These are phyloP conservation scores for Panicum miliaceum DNA, from an alignment of 176 grass and related monocot species.

Conservation along the genomic window DNA sequence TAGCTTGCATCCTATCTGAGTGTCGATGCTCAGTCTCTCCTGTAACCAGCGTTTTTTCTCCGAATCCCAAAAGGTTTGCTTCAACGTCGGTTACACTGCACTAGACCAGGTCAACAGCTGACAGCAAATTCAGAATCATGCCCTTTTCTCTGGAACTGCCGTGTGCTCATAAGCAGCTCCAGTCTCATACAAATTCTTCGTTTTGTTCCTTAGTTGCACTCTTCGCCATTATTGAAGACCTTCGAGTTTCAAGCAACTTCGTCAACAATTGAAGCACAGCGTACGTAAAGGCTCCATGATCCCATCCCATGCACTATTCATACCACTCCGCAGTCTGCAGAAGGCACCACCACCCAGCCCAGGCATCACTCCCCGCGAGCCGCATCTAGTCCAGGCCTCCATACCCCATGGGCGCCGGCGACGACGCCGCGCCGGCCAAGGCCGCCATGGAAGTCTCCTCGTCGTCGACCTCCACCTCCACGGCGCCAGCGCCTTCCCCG, in stretches of 20 bases:
- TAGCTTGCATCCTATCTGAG: too few species aligned
- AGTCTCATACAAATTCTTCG: too few species aligned
- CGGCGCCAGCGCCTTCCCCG: not conserved
- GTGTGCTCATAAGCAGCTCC: not conserved
- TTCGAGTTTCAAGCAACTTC: not conserved
- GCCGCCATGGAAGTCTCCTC: slow-evolving; percentile 36
- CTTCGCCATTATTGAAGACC: not conserved
- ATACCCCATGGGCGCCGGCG: slow-evolving; percentile 34
- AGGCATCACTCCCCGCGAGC: not conserved
- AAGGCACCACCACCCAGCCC: not conserved
- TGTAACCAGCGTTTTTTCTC: not conserved
- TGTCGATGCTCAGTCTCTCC: not conserved
- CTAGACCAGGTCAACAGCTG: too few species aligned
- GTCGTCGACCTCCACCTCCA: not conserved
- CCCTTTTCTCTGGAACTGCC: not conserved
- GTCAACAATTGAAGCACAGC: not conserved
- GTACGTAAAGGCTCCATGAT: slow-evolving; percentile 1
- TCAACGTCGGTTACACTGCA: not conserved
- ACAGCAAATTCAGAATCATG: not conserved
- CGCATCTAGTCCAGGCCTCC: not conserved
- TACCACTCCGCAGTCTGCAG: too few species aligned
- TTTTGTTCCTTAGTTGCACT: too few species aligned
- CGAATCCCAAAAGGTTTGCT: not conserved
- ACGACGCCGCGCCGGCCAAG: not conserved
- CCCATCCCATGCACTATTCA: not conserved